Base-by-base conservation (phyloP, 768 basidiomycete genomes). In the Pisolithus marmoratus region DNA sequence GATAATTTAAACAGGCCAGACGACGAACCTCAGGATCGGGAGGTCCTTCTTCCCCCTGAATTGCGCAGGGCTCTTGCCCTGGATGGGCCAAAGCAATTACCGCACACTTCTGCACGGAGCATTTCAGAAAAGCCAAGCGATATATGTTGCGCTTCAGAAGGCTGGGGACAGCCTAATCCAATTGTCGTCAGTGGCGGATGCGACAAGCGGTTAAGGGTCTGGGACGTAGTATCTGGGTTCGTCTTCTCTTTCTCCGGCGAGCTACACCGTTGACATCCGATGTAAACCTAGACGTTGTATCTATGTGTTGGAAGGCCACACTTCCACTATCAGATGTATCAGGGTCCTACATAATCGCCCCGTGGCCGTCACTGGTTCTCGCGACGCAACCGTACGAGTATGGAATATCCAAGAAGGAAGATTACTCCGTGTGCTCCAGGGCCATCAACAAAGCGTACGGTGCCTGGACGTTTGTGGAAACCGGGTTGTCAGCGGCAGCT, bases 111-210 rank as follows among this genome's bases (percentile, higher is more conserved):
- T 51, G 38, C 54, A 24, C 24, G 54, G 20, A 43, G 53, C 7
- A 23, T 45, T 22, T 59, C 63, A 0, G 67, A 68, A 43, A 74
- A 74, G 50, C 74, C 72, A 36, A 83, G 77, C 49, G 75, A 78
- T 52, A 70, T 74, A 15, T 82, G 84, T 54, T 80, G 82, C 48
- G 79, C 88, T 2, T 85, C 87, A 0, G 77, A 82, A 48, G 95
- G 95, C 1, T 97, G 92, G 90, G 94, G 94, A 0, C 90, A 94
- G 63, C 81, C 83, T 2, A 81, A 82, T 46, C 74, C 90, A 7
- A 72, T 96, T 5, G 82, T 95, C 19, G 87, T 98, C 22, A 93
- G 87, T 54, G 94, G 90, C 1, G 94, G 94, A 5, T 96, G 95
- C 60, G 95, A 99, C 63, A 87, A 94, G 59, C 80, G 82, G 42